Percentiles rank a stretch among this genome's conserved stretches.
Conservation (phyloP, 2,329 filamentous ascomycete genomes). For the Ceratocystis papillata region DNA sequence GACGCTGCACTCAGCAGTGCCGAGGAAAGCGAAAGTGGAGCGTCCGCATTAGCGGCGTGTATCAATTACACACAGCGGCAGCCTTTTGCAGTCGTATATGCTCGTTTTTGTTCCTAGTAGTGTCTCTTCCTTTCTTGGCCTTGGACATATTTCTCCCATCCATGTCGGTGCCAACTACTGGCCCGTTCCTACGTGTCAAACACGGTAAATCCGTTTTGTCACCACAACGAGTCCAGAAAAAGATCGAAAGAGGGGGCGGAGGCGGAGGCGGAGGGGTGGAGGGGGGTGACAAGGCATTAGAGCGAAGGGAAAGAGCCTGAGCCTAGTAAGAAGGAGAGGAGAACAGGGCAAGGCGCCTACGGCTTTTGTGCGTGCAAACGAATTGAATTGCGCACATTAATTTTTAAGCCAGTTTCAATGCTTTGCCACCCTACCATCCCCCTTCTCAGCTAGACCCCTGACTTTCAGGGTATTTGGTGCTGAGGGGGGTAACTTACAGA, state of each 20-base stretch:
- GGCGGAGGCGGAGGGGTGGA: background rate
- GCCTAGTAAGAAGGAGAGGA: too few species aligned
- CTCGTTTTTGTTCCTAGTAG: background rate
- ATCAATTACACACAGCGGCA: too few species aligned
- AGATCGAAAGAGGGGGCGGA: background rate
- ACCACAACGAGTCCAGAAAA: background rate
- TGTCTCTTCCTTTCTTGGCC: background rate
- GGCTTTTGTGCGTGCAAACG: too few species aligned
- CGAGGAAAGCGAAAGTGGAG: too few species aligned
- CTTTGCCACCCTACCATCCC: background rate
- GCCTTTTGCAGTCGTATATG: background rate
- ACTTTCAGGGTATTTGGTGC: background rate
- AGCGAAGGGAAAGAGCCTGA: background rate
- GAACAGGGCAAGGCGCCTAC: too few species aligned
- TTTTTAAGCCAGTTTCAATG: background rate
- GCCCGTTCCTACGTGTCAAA: constrained; percentile 5
- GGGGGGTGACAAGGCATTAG: background rate
- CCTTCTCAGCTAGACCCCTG: background rate
- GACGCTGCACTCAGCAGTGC: too few species aligned
- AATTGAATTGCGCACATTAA: too few species aligned
- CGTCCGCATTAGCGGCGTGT: too few species aligned
- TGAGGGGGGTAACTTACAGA: background rate
- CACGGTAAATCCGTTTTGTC: constrained; percentile 7
- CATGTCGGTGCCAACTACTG: background rate
- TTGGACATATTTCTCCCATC: background rate